These are phyloP conservation scores for Colletotrichum sp. DNA, from an alignment of 2,329 filamentous ascomycete species.

Conservation along the genomic window DNA sequence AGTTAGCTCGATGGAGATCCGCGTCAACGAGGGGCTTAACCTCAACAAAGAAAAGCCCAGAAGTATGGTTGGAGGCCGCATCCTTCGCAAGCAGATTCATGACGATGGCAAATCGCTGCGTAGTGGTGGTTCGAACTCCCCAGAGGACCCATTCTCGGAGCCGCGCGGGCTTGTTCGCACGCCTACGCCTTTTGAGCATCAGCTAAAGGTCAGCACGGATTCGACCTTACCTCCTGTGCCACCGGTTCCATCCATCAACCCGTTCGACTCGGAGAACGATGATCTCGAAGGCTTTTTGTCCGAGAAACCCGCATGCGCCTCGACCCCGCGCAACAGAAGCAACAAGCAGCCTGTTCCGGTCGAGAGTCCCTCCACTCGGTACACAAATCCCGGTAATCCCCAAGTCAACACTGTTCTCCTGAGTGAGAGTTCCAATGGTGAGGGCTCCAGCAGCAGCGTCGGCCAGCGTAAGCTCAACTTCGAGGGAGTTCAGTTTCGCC, in stretches of 20 bases:
- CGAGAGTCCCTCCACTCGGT: conserved; percentile 3
- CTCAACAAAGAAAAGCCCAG: conserved; percentile 39
- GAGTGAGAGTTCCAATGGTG: not conserved
- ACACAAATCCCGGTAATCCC: not conserved
- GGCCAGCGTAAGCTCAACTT: not conserved
- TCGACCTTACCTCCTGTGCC: not conserved
- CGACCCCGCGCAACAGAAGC: conserved; percentile 37
- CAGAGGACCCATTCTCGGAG: conserved; percentile 36
- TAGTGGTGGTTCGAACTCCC: conserved; percentile 24
- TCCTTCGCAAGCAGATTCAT: conserved; percentile 32
- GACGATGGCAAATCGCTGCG: conserved; percentile 32
- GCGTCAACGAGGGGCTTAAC: conserved; percentile 39
- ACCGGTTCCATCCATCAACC: conserved; percentile 14
- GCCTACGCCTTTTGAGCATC: conserved; percentile 27
- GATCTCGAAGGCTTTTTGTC: conserved; percentile 43
- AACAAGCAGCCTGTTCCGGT: not conserved
- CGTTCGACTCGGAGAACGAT: conserved; percentile 41
- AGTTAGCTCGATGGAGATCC: conserved; percentile 35
- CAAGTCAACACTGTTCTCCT: not conserved
- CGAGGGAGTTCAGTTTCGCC: not conserved
- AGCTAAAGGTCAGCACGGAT: conserved; percentile 12
- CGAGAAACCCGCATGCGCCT: conserved; percentile 38
- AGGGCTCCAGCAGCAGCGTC: not conserved
- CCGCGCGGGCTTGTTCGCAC: conserved; percentile 17
- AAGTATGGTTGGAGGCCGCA: conserved; percentile 32